Base-by-base conservation (phyloP, 2,329 filamentous ascomycete species). In the Ceratocystis colombiana region DNA sequence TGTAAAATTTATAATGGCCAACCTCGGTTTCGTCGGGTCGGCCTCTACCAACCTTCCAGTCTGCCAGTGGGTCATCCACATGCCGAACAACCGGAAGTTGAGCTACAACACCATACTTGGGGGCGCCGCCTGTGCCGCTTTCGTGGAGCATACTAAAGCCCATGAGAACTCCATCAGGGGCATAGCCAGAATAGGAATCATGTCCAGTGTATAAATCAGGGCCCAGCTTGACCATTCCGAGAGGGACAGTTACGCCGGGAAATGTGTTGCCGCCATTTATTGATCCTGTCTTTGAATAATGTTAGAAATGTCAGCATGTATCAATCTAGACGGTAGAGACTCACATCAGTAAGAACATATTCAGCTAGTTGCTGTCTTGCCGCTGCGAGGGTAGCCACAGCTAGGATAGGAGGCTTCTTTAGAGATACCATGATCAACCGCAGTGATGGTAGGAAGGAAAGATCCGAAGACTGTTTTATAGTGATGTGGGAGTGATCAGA, bases 81-180 rank as follows among this genome's bases (percentile, higher is more conserved):
- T 71, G 72, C 0, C 82, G 82, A 0, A 80, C 70, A 0, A 83
- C 73, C 0, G 82, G 84, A 73, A 86, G 77, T 73, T 86, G 84
- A 1, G 82, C 77, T 41, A 86, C 81, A 1, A 87, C 83, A 3
- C 86, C 86, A 68, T 88, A 89, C 72, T 88, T 88, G 0, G 86
- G 84, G 1, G 84, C 84, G 1, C 86, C 86, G 6, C 86, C 86
- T 0, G 85, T 89, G 2, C 85, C 85, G 68, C 81, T 82, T 71
- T 87, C 84, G 69, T 87, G 85, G 71, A 87, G 82, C 79, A 87
- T 78, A 67, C 80, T 83, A 73, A 86, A 85, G 20, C 82, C 84
- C 1, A 79, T 82, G 69, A 86, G 81, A 41, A 79, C 78, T 2
- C 83, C 82, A 33, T 73, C 73, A 0, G 77, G 71, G 61, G 77